Evolutionary conservation across 2,329 filamentous ascomycete species (phyloP).

Genomic region (Venturia asperata): DNA sequence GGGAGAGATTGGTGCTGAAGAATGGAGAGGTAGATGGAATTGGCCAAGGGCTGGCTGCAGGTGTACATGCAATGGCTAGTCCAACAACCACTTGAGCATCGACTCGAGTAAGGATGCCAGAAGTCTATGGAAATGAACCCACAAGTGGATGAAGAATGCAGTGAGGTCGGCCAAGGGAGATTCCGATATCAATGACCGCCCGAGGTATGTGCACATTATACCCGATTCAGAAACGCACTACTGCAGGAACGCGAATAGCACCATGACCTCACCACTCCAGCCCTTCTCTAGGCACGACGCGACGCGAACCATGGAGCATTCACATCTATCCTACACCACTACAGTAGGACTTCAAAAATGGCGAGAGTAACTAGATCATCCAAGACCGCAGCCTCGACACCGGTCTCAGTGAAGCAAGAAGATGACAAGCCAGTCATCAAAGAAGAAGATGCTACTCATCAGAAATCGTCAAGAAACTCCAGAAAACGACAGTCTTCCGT

Average conservation of each 20-base stretch:
- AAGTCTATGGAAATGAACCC: too few species aligned
- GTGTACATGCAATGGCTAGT: too few species aligned
- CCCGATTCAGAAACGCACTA: conserved; percentile 7
- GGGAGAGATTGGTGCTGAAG: too few species aligned
- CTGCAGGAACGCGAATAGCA: conserved; percentile 2
- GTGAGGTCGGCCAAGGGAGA: too few species aligned
- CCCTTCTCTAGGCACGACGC: background rate
- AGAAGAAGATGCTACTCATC: background rate
- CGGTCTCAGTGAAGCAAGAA: background rate
- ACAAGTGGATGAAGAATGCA: too few species aligned
- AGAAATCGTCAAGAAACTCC: background rate
- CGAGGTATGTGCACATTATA: background rate
- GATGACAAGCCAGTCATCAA: conserved; percentile 1
- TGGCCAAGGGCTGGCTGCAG: too few species aligned
- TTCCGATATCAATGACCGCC: background rate
- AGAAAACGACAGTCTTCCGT: conserved; percentile 6
- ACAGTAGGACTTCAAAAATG: background rate
- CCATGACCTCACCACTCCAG: background rate
- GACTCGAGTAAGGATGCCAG: too few species aligned
- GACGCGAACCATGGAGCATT: background rate
- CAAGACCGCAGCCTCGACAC: background rate
- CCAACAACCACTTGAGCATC: too few species aligned
- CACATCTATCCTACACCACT: background rate
- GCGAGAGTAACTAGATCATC: conserved; percentile 9
- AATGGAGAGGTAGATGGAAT: too few species aligned